Evolutionary conservation across 2,329 filamentous ascomycete species (phyloP).

Genomic region (Fusarium dimerum): DNA sequence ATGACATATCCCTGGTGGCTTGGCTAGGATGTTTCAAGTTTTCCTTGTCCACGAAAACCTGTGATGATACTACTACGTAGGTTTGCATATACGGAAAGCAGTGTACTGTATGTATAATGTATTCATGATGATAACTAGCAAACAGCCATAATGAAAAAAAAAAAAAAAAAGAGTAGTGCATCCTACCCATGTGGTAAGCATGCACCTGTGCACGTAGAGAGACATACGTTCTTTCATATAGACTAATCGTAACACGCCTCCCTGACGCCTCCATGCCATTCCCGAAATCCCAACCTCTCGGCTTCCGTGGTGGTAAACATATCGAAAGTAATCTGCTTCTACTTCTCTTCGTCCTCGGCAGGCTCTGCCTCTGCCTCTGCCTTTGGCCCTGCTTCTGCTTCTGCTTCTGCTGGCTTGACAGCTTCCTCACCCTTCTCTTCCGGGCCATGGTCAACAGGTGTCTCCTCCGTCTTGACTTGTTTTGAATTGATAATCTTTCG

Average conservation of each 20-base stretch:
- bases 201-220: background rate
- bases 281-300: background rate
- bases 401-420: constrained; percentile 8
- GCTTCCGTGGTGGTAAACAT: background rate
- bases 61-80: no score
- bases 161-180: background rate
- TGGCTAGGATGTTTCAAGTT: no score
- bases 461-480: constrained; percentile 31
- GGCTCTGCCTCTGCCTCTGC: constrained; percentile 15
- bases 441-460: constrained; percentile 8
- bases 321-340: constrained; percentile 6
- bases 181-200: background rate
- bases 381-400: constrained; percentile 2
- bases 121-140: no score
- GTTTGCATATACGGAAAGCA: no score
- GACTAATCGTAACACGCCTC: constrained; percentile 7
- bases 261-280: background rate
- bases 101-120: no score
- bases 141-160: no score
- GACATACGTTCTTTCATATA: constrained; percentile 7
- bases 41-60: no score
- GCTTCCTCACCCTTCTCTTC: constrained; percentile 16
- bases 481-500: constrained; percentile 65
- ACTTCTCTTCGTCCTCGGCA: constrained; percentile 20
- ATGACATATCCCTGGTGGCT: no score